These are phyloP conservation scores for Pseudocercospora crystallina DNA, from an alignment of 2,329 filamentous ascomycete genomes.

Conservation along the genomic window DNA sequence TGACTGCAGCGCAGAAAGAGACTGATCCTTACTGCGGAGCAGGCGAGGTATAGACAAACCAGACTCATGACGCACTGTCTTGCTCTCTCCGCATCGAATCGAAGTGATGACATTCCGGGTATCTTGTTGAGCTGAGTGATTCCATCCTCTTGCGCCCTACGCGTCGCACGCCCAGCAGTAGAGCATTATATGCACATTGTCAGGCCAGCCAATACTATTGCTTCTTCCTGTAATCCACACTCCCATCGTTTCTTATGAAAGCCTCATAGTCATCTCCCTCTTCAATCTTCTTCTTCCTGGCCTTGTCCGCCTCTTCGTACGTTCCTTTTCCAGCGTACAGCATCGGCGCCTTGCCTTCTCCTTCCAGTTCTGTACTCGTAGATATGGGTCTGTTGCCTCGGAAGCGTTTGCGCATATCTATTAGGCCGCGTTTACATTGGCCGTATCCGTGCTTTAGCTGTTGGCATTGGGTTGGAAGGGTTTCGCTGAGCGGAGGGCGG, in stretches of 20 bases:
- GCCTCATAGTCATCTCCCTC: constrained; percentile 34
- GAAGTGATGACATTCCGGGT: too few relatives aligned
- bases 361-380: constrained; percentile 63
- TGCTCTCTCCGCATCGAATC: too few relatives aligned
- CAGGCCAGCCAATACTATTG: constrained; percentile 1
- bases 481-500: constrained; percentile 74
- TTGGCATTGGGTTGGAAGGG: constrained; percentile 82
- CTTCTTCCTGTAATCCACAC: constrained; percentile 33
- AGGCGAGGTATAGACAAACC: too few relatives aligned
- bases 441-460: constrained; percentile 90
- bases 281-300: constrained; percentile 27
- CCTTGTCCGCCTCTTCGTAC: constrained; percentile 24
- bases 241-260: constrained; percentile 33
- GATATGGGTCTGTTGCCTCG: constrained; percentile 86
- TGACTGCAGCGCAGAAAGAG: too few relatives aligned
- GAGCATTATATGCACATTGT: too few relatives aligned
- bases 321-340: constrained; percentile 70
- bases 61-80: too few relatives aligned
- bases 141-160: too few relatives aligned
- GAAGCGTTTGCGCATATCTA: constrained; percentile 99
- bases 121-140: too few relatives aligned
- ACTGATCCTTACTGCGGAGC: too few relatives aligned
- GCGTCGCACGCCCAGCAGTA: too few relatives aligned
- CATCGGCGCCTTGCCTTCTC: constrained; percentile 51
- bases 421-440: constrained; percentile 92